phyloP scores from a whole-genome alignment of 352 stramenopile genomes.

The Phytopythium cucurbitacearum region DNA sequence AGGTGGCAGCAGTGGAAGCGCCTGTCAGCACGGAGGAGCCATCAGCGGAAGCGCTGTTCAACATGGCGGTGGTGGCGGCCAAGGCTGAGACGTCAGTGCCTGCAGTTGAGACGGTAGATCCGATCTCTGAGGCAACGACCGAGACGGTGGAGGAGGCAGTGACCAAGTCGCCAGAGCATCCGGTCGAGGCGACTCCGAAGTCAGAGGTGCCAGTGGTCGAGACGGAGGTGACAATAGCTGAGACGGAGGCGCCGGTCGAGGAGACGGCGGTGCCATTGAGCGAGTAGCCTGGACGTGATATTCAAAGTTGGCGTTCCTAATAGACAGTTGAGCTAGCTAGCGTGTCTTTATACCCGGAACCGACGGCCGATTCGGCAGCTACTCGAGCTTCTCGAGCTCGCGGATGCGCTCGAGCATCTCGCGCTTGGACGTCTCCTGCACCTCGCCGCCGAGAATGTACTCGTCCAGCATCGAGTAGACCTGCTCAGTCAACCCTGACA shows the following conservation, averaged over 20 bases:
- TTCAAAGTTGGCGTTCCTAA: too few species aligned
- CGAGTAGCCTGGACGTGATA: neutral
- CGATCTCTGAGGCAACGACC: neutral
- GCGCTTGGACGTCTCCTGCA: slow-evolving; percentile 90
- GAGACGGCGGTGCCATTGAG: neutral
- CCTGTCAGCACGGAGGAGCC: too few species aligned
- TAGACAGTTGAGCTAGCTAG: too few species aligned
- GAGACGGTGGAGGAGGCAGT: neutral
- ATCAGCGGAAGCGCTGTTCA: too few species aligned
- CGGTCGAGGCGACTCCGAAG: too few species aligned
- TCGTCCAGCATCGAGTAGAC: slow-evolving; percentile 94
- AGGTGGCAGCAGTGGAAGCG: slow-evolving; percentile 5
- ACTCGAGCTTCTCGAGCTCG: slow-evolving; percentile 91
- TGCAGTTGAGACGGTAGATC: too few species aligned
- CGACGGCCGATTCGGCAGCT: slow-evolving; percentile 2
- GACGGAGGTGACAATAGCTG: neutral
- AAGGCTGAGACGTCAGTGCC: too few species aligned
- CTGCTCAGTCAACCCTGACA: slow-evolving; percentile 16
- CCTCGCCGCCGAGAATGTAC: slow-evolving; percentile 92
- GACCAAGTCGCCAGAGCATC: neutral
- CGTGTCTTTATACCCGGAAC: too few species aligned
- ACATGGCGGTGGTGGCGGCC: too few species aligned
- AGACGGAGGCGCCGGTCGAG: neutral
- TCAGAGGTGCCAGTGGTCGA: neutral
- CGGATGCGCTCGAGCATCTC: slow-evolving; percentile 92